These are phyloP conservation scores for Myriosclerotinia curreyana DNA, from an alignment of 2,329 filamentous ascomycete species.

Conservation along the genomic window DNA sequence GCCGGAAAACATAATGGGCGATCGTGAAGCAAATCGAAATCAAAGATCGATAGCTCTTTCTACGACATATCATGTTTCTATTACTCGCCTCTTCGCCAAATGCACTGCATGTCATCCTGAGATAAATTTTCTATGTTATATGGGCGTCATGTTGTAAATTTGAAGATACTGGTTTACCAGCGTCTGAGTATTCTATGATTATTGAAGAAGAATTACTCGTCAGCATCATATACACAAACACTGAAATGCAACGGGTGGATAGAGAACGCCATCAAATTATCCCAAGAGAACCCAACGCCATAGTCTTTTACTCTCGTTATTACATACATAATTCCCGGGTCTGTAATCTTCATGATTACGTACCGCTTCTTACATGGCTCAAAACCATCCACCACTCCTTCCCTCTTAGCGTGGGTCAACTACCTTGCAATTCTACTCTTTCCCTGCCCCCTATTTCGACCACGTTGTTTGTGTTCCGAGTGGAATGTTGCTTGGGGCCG, in stretches of 20 bases:
- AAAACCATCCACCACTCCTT: no score
- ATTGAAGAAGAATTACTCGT: neutral
- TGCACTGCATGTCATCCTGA: no score
- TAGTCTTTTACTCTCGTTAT: neutral
- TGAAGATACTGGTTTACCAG: neutral
- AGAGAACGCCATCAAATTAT: neutral
- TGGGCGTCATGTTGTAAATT: neutral
- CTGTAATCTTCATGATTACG: no score
- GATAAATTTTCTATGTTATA: no score
- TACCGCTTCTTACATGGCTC: no score
- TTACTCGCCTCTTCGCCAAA: no score
- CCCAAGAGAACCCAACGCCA: neutral
- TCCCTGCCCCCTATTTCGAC: neutral
- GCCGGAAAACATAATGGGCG: no score
- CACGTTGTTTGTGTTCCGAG: neutral
- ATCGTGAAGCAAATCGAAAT: no score
- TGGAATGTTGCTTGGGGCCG: neutral
- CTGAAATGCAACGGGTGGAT: neutral
- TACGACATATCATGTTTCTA: no score
- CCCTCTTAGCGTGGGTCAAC: neutral
- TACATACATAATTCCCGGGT: no score
- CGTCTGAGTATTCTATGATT: neutral
- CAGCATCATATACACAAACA: neutral
- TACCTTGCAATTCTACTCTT: slow-evolving; percentile 7
- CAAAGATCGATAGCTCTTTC: no score